Evolutionary conservation across 139 green algal species (phyloP).

Genomic region (Volvox reticuliferus): DNA sequence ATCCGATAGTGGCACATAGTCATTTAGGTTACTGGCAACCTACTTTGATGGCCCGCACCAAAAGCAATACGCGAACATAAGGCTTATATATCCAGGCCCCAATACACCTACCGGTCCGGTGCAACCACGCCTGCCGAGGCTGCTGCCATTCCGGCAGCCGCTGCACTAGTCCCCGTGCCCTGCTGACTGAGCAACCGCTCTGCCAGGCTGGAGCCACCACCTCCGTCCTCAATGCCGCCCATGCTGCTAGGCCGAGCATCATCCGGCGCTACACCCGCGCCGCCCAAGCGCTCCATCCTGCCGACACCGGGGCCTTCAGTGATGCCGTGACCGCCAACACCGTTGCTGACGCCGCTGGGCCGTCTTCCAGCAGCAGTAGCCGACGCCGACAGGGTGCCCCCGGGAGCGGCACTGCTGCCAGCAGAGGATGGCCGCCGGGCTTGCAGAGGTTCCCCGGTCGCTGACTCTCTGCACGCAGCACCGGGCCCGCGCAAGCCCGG

Average conservation of each 20-base stretch:
- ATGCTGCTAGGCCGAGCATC: slow-evolving; percentile 42
- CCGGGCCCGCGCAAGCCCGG: too few species aligned
- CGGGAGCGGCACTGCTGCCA: background rate
- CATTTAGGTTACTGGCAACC: too few species aligned
- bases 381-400: background rate
- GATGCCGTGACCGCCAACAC: background rate
- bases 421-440: background rate
- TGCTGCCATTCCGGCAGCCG: background rate
- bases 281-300: slow-evolving; percentile 21
- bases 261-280: slow-evolving; percentile 52
- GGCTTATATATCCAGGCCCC: too few species aligned
- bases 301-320: background rate
- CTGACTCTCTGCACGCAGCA: background rate
- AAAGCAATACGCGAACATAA: too few species aligned
- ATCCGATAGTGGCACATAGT: too few species aligned
- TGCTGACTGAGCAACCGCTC: slow-evolving; percentile 29
- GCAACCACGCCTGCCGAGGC: background rate
- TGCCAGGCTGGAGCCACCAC: background rate
- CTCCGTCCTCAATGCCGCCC: background rate
- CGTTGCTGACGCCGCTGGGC: slow-evolving; percentile 9
- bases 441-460: background rate
- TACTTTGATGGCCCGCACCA: too few species aligned
- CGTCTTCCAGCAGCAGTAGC: background rate
- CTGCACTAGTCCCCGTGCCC: background rate
- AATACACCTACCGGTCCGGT: slow-evolving; percentile 1